Evolutionary conservation across 2,329 filamentous ascomycete species (phyloP).

Genomic region (Nothophaeocryptopus gaeumannii): DNA sequence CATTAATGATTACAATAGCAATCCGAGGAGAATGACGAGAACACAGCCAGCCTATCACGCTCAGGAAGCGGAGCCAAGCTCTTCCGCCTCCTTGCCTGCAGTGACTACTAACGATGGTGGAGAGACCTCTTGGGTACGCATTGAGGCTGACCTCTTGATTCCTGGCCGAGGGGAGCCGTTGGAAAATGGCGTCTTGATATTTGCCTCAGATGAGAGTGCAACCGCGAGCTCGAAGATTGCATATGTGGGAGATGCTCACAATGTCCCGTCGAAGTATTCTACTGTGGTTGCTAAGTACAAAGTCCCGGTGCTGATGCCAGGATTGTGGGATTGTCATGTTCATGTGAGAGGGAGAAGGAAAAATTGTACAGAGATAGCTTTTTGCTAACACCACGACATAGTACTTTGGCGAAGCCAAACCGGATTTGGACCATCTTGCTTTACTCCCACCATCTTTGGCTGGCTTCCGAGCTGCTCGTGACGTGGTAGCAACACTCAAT

Average conservation of each 20-base stretch:
- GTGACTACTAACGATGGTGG: no score
- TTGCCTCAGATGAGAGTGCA: constrained; percentile 28
- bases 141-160: constrained; percentile 43
- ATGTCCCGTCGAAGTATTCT: constrained; percentile 4
- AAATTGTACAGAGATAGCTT: no score
- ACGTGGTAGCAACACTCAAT: constrained; percentile 43
- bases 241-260: constrained; percentile 38
- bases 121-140: not conserved
- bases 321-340: constrained; percentile 54
- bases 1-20: no score
- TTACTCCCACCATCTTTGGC: constrained; percentile 32
- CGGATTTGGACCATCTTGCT: constrained; percentile 14
- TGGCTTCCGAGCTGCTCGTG: constrained; percentile 44
- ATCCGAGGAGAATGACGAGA: no score
- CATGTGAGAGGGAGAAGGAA: no score
- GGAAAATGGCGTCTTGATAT: constrained; percentile 40
- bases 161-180: constrained; percentile 47
- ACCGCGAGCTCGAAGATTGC: constrained; percentile 35
- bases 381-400: constrained; percentile 21
- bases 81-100: no score
- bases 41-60: no score
- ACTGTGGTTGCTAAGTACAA: constrained; percentile 8
- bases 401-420: constrained; percentile 16
- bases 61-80: no score
- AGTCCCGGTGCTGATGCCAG: constrained; percentile 50